Percentiles rank a stretch among this genome's conserved stretches.
phyloP scores from a whole-genome alignment of 371 early-diverging fungal species.

The Cokeromyces recurvatus region DNA sequence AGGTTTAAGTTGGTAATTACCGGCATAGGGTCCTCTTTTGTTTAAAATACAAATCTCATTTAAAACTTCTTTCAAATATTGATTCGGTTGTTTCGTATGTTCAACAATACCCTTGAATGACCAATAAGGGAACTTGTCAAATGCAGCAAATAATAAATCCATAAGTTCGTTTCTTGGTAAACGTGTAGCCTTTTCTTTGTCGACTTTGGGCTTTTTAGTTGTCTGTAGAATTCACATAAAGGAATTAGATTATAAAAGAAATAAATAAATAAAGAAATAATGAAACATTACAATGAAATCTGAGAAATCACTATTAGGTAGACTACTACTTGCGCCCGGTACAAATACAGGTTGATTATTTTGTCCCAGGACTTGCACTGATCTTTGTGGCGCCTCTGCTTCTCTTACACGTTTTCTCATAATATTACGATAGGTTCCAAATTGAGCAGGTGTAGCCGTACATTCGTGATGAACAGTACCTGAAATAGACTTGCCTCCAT shows the following conservation, averaged over 20 bases:
- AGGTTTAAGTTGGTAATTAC: constrained; percentile 81
- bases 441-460: constrained; percentile 61
- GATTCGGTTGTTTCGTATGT: constrained; percentile 70
- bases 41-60: constrained; percentile 75
- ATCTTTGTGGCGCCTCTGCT: constrained; percentile 51
- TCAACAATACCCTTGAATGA: constrained; percentile 83
- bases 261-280: too few species aligned
- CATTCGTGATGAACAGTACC: constrained; percentile 86
- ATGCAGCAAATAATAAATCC: constrained; percentile 78
- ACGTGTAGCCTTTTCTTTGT: constrained; percentile 72
- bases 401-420: constrained; percentile 69
- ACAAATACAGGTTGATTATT: constrained; percentile 54
- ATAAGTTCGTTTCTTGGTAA: constrained; percentile 82
- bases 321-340: constrained; percentile 55
- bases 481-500: constrained; percentile 38
- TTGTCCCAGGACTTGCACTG: constrained; percentile 52
- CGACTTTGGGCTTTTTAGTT: constrained; percentile 33
- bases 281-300: constrained; percentile 61
- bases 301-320: constrained; percentile 44
- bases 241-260: too few species aligned
- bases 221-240: too few species aligned
- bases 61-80: constrained; percentile 85
- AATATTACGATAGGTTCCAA: constrained; percentile 63
- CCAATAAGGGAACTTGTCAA: constrained; percentile 81
- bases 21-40: constrained; percentile 81